Conservation (phyloP, 228 moss, liverwort and hornwort genomes). For the Sphagnum fallax region DNA sequence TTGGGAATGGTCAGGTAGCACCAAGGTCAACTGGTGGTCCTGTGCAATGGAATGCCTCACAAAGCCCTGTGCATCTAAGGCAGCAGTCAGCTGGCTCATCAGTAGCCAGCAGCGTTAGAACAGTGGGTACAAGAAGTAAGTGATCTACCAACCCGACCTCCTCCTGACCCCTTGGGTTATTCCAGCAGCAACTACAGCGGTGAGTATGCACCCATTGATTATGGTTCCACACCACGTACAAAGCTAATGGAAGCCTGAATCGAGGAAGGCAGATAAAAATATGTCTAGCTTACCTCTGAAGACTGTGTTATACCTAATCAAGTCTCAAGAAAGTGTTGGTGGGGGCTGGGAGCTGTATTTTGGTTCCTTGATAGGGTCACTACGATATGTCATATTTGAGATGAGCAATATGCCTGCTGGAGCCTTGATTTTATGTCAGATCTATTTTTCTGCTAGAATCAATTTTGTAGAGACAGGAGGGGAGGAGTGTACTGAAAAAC, state of each 20-base stretch:
- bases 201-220: conserved; percentile 68
- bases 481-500: too few relatives aligned
- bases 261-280: conserved; percentile 59
- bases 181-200: conserved; percentile 15
- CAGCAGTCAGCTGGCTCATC: conserved; percentile 19
- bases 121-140: conserved; percentile 33
- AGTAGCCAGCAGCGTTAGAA: conserved; percentile 27
- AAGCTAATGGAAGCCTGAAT: conserved; percentile 20
- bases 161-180: conserved; percentile 30
- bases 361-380: too few relatives aligned
- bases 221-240: conserved; percentile 7
- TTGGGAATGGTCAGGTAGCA: conserved; percentile 11
- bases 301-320: too few relatives aligned
- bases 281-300: too few relatives aligned
- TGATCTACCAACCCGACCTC: conserved; percentile 30
- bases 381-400: too few relatives aligned
- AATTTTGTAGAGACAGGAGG: too few relatives aligned
- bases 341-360: too few relatives aligned
- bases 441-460: too few relatives aligned
- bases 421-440: too few relatives aligned
- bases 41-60: conserved; percentile 27
- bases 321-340: too few relatives aligned
- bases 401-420: too few relatives aligned
- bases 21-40: conserved; percentile 35
- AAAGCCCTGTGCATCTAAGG: conserved; percentile 36